Evolutionary conservation across 2,329 filamentous ascomycete genomes (phyloP).

Genomic region (Colletotrichum sansevieriae): DNA sequence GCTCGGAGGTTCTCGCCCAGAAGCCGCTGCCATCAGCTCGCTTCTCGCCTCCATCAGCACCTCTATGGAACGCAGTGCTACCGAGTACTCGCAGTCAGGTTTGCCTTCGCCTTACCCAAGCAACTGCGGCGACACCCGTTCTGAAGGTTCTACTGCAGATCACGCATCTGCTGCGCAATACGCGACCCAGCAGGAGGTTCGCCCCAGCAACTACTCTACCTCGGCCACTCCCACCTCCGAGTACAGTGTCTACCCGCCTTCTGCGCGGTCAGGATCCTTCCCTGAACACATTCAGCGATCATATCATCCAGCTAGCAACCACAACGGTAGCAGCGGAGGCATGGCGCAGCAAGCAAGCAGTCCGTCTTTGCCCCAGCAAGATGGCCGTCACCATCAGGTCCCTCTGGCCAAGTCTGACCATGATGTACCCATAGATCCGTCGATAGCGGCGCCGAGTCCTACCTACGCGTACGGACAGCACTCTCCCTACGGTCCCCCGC

Average conservation of each 20-base stretch:
- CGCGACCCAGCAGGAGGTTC: slow-evolving; percentile 83
- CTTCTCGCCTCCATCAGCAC: slow-evolving; percentile 48
- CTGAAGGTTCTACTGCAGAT: slow-evolving; percentile 91
- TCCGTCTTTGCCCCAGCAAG: slow-evolving; percentile 92
- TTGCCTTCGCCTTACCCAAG: slow-evolving; percentile 80
- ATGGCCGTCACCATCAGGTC: slow-evolving; percentile 83
- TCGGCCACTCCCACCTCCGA: slow-evolving; percentile 90
- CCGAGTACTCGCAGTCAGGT: slow-evolving; percentile 90
- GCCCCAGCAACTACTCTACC: slow-evolving; percentile 77
- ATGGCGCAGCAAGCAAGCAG: slow-evolving; percentile 98
- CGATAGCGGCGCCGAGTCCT: slow-evolving; percentile 92
- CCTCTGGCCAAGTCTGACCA: slow-evolving; percentile 91
- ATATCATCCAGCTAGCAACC: slow-evolving; percentile 83
- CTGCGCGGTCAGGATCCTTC: slow-evolving; percentile 85
- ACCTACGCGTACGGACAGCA: slow-evolving; percentile 88
- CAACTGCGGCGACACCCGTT: slow-evolving; percentile 77
- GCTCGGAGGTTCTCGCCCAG: slow-evolving; percentile 47
- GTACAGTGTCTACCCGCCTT: slow-evolving; percentile 82
- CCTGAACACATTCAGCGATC: slow-evolving; percentile 89
- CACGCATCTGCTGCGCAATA: slow-evolving; percentile 94
- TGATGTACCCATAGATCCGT: slow-evolving; percentile 99
- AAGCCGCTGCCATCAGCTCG: slow-evolving; percentile 47
- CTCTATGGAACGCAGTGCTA: slow-evolving; percentile 72
- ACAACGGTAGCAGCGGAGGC: slow-evolving; percentile 82
- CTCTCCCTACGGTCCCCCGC: slow-evolving; percentile 86